phyloP scores from a whole-genome alignment of 768 basidiomycete species.

The Trametes cubensis region DNA sequence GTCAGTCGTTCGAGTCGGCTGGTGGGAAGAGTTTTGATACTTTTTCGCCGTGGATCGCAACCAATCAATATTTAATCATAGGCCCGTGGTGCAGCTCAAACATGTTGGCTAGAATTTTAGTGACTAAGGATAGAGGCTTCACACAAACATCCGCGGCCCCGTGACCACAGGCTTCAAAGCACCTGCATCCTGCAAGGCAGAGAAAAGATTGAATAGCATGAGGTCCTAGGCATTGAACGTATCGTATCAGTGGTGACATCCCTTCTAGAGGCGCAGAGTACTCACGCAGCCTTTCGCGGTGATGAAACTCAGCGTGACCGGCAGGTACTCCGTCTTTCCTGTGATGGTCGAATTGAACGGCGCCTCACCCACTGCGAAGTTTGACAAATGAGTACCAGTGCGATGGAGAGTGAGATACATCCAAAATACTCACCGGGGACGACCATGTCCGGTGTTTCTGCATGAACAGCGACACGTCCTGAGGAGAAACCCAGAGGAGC shows the following conservation, averaged over 20 bases:
- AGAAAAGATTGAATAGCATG: slow-evolving; percentile 35
- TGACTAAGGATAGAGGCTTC: not conserved
- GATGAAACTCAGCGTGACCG: slow-evolving; percentile 35
- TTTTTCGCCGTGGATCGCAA: too few species aligned
- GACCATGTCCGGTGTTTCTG: slow-evolving; percentile 36
- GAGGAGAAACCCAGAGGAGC: slow-evolving; percentile 31
- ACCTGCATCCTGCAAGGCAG: slow-evolving; percentile 30
- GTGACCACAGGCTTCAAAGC: slow-evolving; percentile 28
- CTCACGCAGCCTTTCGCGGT: slow-evolving; percentile 35
- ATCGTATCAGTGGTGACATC: too few species aligned
- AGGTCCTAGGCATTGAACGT: slow-evolving; percentile 25
- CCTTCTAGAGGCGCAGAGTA: not conserved
- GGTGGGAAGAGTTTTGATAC: slow-evolving; percentile 28
- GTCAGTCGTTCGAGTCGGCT: slow-evolving; percentile 68
- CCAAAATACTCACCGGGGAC: slow-evolving; percentile 30
- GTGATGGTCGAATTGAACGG: slow-evolving; percentile 36
- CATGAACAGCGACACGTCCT: slow-evolving; percentile 29
- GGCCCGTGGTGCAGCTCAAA: too few species aligned
- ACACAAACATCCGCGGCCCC: slow-evolving; percentile 27
- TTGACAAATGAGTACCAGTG: not conserved
- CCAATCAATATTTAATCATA: too few species aligned
- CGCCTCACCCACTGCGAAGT: slow-evolving; percentile 29
- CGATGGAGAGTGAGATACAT: not conserved
- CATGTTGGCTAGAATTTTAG: too few species aligned
- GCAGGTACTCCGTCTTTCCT: slow-evolving; percentile 31